phyloP scores from a whole-genome alignment of 352 stramenopile species.

The Phytophthora kernoviae region DNA sequence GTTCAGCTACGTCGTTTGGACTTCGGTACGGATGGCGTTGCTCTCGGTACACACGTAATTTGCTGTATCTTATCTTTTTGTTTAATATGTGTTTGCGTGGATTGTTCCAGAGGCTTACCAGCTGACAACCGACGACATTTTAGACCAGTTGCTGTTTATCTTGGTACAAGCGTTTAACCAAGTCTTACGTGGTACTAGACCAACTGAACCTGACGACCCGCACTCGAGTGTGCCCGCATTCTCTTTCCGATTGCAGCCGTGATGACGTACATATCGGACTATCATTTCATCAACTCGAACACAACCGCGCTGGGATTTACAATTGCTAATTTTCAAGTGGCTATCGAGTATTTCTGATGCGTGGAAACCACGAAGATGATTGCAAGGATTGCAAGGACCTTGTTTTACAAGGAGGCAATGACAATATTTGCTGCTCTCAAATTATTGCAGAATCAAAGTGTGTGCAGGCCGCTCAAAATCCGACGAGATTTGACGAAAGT shows the following conservation, averaged over 20 bases:
- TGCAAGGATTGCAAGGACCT: constrained; percentile 28
- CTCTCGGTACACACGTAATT: not conserved
- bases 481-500: constrained; percentile 26
- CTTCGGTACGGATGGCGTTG: constrained; percentile 39
- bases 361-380: constrained; percentile 33
- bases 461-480: constrained; percentile 28
- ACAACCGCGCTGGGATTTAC: constrained; percentile 80
- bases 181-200: not conserved
- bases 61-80: not conserved
- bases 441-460: constrained; percentile 36
- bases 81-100: constrained; percentile 1
- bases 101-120: constrained; percentile 46
- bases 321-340: constrained; percentile 83
- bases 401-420: constrained; percentile 15
- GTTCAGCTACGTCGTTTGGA: constrained; percentile 56
- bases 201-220: not conserved
- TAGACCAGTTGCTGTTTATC: constrained; percentile 78
- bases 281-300: constrained; percentile 87
- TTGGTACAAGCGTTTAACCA: constrained; percentile 60
- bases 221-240: constrained; percentile 6
- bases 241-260: constrained; percentile 53
- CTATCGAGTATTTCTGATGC: constrained; percentile 73
- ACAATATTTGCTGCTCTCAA: constrained; percentile 18
- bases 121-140: constrained; percentile 81
- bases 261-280: constrained; percentile 76